phyloP scores from a whole-genome alignment of 2,329 filamentous ascomycete genomes.

The Pseudopyrenochaeta lycopersici region DNA sequence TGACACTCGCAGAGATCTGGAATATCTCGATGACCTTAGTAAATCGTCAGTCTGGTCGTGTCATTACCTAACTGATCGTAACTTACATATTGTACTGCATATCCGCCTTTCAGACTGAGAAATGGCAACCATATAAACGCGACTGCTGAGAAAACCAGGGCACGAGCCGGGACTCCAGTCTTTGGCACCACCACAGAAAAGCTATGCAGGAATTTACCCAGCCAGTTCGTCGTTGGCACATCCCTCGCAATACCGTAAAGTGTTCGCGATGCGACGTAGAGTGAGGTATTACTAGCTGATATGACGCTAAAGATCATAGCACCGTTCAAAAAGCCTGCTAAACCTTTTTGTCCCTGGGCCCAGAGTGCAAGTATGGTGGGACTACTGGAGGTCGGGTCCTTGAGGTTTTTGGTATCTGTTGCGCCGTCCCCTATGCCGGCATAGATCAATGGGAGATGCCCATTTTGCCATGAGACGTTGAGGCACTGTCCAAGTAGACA shows the following conservation, averaged over 20 bases:
- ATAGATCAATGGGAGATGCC: slow-evolving; percentile 3
- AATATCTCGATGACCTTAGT: background rate
- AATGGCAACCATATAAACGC: background rate
- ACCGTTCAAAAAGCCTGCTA: slow-evolving; percentile 7
- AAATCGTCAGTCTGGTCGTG: background rate
- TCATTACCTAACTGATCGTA: background rate
- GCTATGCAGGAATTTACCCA: background rate
- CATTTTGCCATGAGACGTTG: background rate
- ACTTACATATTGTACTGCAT: background rate
- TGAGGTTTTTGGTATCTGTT: background rate
- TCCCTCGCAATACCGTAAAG: slow-evolving; percentile 5
- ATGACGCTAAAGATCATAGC: slow-evolving; percentile 9
- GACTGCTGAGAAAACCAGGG: background rate
- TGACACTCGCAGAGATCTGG: background rate
- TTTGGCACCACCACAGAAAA: background rate
- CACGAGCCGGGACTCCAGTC: background rate
- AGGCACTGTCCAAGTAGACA: background rate
- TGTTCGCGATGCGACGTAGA: slow-evolving; percentile 6
- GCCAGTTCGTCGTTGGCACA: background rate
- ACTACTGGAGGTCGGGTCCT: background rate
- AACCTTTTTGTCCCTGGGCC: slow-evolving; percentile 1
- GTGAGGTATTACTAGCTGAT: slow-evolving; percentile 2
- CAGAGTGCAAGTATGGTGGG: slow-evolving; percentile 2
- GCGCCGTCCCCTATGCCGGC: slow-evolving; percentile 3
- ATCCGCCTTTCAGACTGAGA: background rate